Evolutionary conservation across 2,329 filamentous ascomycete genomes (phyloP).

Genomic region (Penicillium hesseltinei): DNA sequence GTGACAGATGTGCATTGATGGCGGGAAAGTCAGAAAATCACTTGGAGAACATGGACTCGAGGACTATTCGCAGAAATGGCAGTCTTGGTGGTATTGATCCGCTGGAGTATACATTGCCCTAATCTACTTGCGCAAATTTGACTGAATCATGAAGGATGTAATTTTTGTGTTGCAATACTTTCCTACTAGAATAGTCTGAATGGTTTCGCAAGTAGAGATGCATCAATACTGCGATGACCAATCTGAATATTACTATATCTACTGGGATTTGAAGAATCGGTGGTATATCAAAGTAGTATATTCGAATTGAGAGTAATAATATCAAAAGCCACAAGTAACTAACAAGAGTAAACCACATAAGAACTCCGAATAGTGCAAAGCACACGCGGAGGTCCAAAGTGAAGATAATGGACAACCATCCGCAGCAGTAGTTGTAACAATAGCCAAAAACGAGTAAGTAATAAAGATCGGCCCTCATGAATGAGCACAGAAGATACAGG

Average conservation of each 20-base stretch:
- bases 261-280: no score
- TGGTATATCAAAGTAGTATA: not conserved
- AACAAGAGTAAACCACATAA: not conserved
- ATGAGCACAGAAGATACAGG: slow-evolving; percentile 4
- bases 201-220: no score
- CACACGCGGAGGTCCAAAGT: not conserved
- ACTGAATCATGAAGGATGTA: no score
- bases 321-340: not conserved
- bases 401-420: not conserved
- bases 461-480: not conserved
- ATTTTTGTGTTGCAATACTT: no score
- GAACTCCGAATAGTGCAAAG: not conserved
- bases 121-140: no score
- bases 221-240: rapidly evolving
- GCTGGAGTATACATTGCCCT: no score
- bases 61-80: no score
- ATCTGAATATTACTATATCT: not conserved
- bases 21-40: not conserved
- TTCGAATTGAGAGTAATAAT: not conserved
- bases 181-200: not conserved
- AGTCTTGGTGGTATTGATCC: no score
- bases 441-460: not conserved
- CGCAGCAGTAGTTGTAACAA: not conserved
- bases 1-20: not conserved
- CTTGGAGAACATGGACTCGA: no score